Evolutionary conservation across 768 basidiomycete genomes (phyloP), one percentile per base, ranked within the genome.

Genomic region (Thelephora ganbajun): DNA sequence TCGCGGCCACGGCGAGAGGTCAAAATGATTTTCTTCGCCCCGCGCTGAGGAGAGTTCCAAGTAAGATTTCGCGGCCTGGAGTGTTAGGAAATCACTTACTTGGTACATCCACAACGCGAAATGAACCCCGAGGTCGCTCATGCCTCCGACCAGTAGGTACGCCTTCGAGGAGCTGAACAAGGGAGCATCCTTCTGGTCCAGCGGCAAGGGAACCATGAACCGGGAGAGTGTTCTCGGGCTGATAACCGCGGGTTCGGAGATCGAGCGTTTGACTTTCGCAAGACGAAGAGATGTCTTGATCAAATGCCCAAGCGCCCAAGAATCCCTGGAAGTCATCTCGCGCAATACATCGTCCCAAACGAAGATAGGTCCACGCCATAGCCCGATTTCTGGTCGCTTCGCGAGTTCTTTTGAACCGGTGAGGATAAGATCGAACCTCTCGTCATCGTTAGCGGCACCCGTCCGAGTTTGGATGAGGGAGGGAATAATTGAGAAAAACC

Each of bases 81-180:
- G 5, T 9, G 26, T 9, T 4, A 13, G 37, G 2, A 34, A 43
- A 43, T 9, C 2, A 54, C 61, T 6, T 46, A 69, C 69, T 57
- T 63, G 46, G 50, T 70, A 69, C 65, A 71, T 64, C 61, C 64
- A 69, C 16, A 65, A 43, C 6, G 69, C 68, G 18, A 67, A 50
- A 19, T 66, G 62, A 12, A 62, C 43, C 1, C 69, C 69, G 9
- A 71, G 49, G 7, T 59, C 59, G 2, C 69, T 66, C 26, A 69
- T 61, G 9, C 68, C 69, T n/a, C 68, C 69, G 9, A 70, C 37
- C 5, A 69, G 56, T 5, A 70, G 26, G 47, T 70, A 69, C 13
- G 57, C 49, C 49, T 67, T 66, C 6, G 55, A 35, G 1, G 56
- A 44, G 35, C 57, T 51, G 50, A 68, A 61, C 19, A 62, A 37